These are phyloP conservation scores for Blepharisma undulans DNA, from an alignment of 169 alveolate genomes.

Conservation along the genomic window DNA sequence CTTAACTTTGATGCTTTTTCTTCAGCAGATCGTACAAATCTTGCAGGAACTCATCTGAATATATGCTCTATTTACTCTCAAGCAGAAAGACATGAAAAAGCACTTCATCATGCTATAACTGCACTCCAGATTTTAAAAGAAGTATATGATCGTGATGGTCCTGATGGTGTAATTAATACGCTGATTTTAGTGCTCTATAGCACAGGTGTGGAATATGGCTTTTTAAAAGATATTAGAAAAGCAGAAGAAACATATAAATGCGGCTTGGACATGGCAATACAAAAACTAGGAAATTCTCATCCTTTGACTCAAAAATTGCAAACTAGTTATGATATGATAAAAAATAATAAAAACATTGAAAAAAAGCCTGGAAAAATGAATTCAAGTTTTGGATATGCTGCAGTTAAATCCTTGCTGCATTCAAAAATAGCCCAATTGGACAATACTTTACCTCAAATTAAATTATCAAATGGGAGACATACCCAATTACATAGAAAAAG, in stretches of 20 bases:
- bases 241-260: conserved; percentile 14
- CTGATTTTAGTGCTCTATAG: conserved; percentile 20
- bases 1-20: background rate
- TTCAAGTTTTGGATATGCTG: background rate
- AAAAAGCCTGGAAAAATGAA: background rate
- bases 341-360: background rate
- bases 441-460: background rate
- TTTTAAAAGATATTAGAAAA: background rate
- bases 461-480: background rate
- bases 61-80: conserved; percentile 13
- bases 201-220: conserved; percentile 40
- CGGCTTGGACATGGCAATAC: conserved; percentile 16
- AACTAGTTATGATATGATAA: background rate
- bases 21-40: background rate
- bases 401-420: background rate
- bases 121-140: conserved; percentile 42
- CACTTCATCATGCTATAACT: background rate
- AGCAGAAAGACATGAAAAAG: conserved; percentile 23
- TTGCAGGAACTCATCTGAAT: conserved; percentile 44
- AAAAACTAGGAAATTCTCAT: conserved; percentile 63
- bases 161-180: conserved; percentile 22
- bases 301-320: conserved; percentile 13
- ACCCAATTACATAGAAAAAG: background rate
- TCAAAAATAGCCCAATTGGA: background rate
- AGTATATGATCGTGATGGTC: background rate